phyloP scores from a whole-genome alignment of 768 basidiomycete species.

The Dendrothele bispora region DNA sequence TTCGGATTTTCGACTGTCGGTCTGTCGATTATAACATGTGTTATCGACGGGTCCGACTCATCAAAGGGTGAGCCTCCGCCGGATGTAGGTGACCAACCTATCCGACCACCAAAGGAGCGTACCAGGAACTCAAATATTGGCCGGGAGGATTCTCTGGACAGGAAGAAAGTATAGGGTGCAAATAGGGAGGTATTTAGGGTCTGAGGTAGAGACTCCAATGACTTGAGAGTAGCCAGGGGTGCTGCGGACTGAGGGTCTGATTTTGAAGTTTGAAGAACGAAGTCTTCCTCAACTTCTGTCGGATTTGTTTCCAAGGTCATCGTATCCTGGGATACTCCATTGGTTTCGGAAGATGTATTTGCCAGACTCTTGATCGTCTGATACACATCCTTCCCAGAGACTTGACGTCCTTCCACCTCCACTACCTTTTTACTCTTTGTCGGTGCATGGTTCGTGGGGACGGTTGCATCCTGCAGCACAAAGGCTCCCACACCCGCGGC shows the following conservation, averaged over 20 bases:
- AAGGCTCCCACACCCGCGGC: conserved; percentile 91
- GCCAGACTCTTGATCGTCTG: conserved; percentile 61
- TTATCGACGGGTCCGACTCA: conserved; percentile 81
- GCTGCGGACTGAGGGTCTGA: conserved; percentile 43
- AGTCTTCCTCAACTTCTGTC: conserved; percentile 60
- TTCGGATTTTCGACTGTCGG: conserved; percentile 53
- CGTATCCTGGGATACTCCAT: conserved; percentile 39
- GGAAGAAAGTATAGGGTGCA: conserved; percentile 84
- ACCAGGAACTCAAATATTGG: conserved; percentile 93
- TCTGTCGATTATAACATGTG: conserved; percentile 94
- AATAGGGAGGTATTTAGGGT: conserved; percentile 67
- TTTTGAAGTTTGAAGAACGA: conserved; percentile 59
- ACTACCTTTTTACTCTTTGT: conserved; percentile 46
- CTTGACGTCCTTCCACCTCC: conserved; percentile 39
- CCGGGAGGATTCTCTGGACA: conserved; percentile 91
- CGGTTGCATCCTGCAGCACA: conserved; percentile 57
- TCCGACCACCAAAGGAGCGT: conserved; percentile 86
- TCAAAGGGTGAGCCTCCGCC: conserved; percentile 80
- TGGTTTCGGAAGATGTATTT: conserved; percentile 20
- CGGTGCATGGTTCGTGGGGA: too few relatives aligned
- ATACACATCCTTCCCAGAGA: conserved; percentile 54
- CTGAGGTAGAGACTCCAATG: conserved; percentile 59
- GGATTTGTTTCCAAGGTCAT: conserved; percentile 29
- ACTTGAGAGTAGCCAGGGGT: conserved; percentile 67
- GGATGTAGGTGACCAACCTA: conserved; percentile 85